Base-by-base conservation (phyloP, 345 rosid species). In the Isatis tinctoria region DNA sequence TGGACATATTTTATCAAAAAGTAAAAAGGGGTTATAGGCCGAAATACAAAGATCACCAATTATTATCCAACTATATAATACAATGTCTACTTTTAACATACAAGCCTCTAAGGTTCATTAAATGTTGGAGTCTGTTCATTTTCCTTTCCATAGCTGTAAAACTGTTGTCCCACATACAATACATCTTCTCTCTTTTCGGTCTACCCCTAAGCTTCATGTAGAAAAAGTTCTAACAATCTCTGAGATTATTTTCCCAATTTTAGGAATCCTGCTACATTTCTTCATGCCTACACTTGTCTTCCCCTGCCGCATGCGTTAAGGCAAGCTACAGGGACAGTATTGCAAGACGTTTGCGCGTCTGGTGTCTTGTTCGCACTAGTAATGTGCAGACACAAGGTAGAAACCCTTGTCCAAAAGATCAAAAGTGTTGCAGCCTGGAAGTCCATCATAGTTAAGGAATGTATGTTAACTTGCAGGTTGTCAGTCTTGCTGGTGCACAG, bases 281-380 rank as follows among this genome's bases (percentile, higher is more conserved):
- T 93, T 74, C 97, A 91, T 83, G 98, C 98, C 62, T 93, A 93
- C 79, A 86, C 98, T 48, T 93, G 98, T 79, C 97, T 93, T 83
- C 97, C 98, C 65, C 97, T 93, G 78, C 83, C 88, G 59, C 79
- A 83, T 76, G 86, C 84, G 27, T 83, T 90, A 75, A 88, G 98
- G 75, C 94, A 89, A 78, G 96, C 92, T 75, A 87, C 92, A 11
- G 88, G 94, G 66, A 90, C 94, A 49, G 83, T 89, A 80, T 79
- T 93, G 91, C 98, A 93, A 81, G 98, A 93, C 53, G 79, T 93
- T 75, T 90, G 92, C 24, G 98, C 88, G 52, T 91, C 97, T 48
- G 96, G 97, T 65, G 92, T 88, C 61, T 82, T 91, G 65, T 93
- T 89, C 84, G 89, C 94, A 58, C 80, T 91, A 60, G 74, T 93